These are phyloP conservation scores for Solanum hybrid DNA, from an alignment of 305 asterid species.

Conservation along the genomic window DNA sequence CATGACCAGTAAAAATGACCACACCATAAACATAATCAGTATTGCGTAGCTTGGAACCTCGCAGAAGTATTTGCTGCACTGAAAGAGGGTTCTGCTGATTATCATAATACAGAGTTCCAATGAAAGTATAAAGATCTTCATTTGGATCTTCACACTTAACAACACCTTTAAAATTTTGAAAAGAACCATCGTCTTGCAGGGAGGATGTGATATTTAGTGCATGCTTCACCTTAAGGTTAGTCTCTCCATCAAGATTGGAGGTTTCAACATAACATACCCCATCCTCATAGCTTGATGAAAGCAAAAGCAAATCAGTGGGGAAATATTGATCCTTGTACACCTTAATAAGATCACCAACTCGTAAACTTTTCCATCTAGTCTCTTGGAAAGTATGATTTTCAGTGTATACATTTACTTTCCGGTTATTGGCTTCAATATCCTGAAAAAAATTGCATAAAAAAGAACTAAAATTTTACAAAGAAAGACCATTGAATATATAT, in stretches of 20 bases:
- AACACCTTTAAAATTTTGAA: constrained; percentile 53
- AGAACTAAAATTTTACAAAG: not conserved
- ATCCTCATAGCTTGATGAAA: constrained; percentile 77
- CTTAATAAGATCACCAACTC: constrained; percentile 90
- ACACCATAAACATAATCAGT: constrained; percentile 74
- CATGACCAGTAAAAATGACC: constrained; percentile 83
- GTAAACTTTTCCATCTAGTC: constrained; percentile 68
- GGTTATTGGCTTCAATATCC: constrained; percentile 85
- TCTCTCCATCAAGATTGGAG: constrained; percentile 88
- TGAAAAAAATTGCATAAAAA: constrained; percentile 21
- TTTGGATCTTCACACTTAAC: constrained; percentile 93
- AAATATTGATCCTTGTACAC: constrained; percentile 78
- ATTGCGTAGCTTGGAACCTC: constrained; percentile 83
- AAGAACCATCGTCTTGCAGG: constrained; percentile 38
- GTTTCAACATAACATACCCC: constrained; percentile 97
- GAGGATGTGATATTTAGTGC: constrained; percentile 66
- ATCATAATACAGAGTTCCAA: constrained; percentile 54
- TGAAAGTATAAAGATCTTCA: constrained; percentile 80
- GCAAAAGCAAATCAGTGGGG: constrained; percentile 81
- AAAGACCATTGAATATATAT: not conserved
- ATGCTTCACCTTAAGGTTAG: constrained; percentile 92
- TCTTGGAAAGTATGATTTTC: constrained; percentile 34
- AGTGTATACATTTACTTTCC: constrained; percentile 53
- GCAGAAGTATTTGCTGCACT: constrained; percentile 64
- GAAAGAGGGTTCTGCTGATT: constrained; percentile 61